Percentiles rank a stretch among this genome's conserved stretches.
phyloP scores from a whole-genome alignment of 495 filamentous ascomycete species.

The Penicillium simplicissimum region DNA sequence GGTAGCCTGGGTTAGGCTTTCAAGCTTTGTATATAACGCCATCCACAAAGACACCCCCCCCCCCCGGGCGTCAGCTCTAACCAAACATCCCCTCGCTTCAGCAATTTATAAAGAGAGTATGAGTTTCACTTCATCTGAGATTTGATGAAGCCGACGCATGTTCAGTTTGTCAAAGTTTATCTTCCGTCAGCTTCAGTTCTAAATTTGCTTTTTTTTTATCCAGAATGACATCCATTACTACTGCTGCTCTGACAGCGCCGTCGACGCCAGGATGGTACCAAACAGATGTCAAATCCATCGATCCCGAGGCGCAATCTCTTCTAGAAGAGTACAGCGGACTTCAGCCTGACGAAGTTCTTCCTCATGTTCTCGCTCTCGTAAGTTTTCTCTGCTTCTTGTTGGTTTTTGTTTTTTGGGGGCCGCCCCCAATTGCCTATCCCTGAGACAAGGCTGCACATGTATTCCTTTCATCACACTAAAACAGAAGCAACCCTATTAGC shows the following conservation, averaged over 20 bases:
- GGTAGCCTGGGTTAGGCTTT: background rate
- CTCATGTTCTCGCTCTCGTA: conserved; percentile 43
- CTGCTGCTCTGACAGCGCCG: too few relatives aligned
- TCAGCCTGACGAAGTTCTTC: conserved; percentile 37
- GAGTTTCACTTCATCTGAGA: background rate
- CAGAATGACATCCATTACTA: background rate
- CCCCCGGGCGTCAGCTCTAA: too few relatives aligned
- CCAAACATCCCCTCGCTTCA: background rate
- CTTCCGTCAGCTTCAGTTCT: background rate
- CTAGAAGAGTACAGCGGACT: conserved; percentile 45
- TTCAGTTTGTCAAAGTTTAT: background rate
- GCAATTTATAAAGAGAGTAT: background rate
- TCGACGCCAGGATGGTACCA: conserved; percentile 10
- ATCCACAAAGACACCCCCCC: too few relatives aligned
- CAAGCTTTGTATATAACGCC: background rate
- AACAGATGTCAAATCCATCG: conserved; percentile 19
- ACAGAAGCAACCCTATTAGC: conserved; percentile 24
- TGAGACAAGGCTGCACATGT: background rate
- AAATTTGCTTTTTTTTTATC: background rate
- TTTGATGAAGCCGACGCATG: background rate
- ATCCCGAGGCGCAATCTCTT: conserved; percentile 26
- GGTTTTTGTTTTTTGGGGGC: background rate
- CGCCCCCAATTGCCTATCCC: background rate
- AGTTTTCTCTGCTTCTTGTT: conserved; percentile 11
- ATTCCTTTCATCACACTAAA: background rate